Percentiles rank a stretch among this genome's conserved stretches.
Conservation (phyloP, 805 yeast species). For the Jamesozyma jinghongensis region DNA sequence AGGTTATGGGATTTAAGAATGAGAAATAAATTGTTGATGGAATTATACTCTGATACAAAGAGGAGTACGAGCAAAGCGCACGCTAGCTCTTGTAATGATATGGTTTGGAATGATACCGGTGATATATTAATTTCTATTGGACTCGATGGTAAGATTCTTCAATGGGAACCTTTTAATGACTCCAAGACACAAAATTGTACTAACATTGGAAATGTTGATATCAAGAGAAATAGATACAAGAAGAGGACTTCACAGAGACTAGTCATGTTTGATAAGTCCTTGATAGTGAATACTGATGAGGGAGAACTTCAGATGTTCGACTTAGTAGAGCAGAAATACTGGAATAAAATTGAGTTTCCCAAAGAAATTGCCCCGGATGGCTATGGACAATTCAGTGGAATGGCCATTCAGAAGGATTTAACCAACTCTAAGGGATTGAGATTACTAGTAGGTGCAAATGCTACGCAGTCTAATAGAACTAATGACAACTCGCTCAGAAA, state of each 20-base stretch:
- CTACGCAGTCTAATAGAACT: not conserved
- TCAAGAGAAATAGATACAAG: conserved; percentile 15
- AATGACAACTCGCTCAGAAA: not conserved
- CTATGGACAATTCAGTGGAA: conserved; percentile 13
- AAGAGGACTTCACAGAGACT: conserved; percentile 22
- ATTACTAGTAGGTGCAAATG: conserved; percentile 15
- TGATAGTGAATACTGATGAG: conserved; percentile 21
- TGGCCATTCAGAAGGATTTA: conserved; percentile 19
- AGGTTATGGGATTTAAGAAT: conserved; percentile 76
- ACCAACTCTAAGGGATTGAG: conserved; percentile 21
- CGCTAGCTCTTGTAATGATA: conserved; percentile 67
- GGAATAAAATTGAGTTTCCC: conserved; percentile 19
- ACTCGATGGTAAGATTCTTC: conserved; percentile 67
- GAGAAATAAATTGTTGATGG: conserved; percentile 18
- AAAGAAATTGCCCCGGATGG: not conserved
- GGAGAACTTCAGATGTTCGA: conserved; percentile 22
- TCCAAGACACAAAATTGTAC: not conserved
- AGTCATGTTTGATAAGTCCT: conserved; percentile 13
- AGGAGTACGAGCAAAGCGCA: conserved; percentile 47
- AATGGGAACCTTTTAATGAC: conserved; percentile 43
- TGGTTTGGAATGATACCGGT: conserved; percentile 66
- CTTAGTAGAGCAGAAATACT: conserved; percentile 13
- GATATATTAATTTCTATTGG: conserved; percentile 57
- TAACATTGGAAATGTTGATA: conserved; percentile 20
- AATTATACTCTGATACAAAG: conserved; percentile 7